Conservation (phyloP, 495 filamentous ascomycete genomes). For the Lepidopterella palustris region DNA sequence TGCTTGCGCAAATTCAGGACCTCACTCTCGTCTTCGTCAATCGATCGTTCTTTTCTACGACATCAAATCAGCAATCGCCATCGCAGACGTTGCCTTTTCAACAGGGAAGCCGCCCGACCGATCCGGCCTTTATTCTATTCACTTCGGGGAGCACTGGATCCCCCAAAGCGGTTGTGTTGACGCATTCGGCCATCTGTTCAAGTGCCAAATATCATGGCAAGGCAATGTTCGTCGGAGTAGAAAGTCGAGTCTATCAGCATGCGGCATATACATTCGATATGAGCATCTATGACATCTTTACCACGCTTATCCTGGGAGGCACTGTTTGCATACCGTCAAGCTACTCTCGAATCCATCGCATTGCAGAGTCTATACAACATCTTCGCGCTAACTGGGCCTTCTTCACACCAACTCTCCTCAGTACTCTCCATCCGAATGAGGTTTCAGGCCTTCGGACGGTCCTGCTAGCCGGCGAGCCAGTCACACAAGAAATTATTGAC, state of each 20-base stretch:
- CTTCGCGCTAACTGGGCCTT: slow-evolving; percentile 28
- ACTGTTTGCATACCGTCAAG: slow-evolving; percentile 21
- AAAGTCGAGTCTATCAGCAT: slow-evolving; percentile 19
- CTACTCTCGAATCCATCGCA: slow-evolving; percentile 25
- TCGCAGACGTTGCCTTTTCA: not conserved
- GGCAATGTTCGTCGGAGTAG: slow-evolving; percentile 4
- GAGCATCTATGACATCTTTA: slow-evolving; percentile 14
- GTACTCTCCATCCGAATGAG: slow-evolving; percentile 9
- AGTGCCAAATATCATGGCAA: slow-evolving; percentile 2
- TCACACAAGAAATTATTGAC: slow-evolving; percentile 9
- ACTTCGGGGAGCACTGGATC: slow-evolving; percentile 25
- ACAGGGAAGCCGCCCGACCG: slow-evolving; percentile 12
- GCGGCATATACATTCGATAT: slow-evolving; percentile 24
- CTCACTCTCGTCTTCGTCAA: slow-evolving; percentile 8
- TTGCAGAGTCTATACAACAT: slow-evolving; percentile 30
- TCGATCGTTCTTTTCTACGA: not conserved
- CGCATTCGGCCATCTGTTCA: slow-evolving; percentile 8
- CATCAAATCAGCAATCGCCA: not conserved
- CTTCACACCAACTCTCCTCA: slow-evolving; percentile 26
- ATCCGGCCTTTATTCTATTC: slow-evolving; percentile 26
- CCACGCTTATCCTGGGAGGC: slow-evolving; percentile 19
- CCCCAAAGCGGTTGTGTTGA: slow-evolving; percentile 31
- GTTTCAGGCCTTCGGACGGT: slow-evolving; percentile 25
- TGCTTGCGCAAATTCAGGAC: slow-evolving; percentile 10
- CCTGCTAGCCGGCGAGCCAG: slow-evolving; percentile 21